Conservation (phyloP, 2,329 filamentous ascomycete species). For the Botrytis paeoniae region DNA sequence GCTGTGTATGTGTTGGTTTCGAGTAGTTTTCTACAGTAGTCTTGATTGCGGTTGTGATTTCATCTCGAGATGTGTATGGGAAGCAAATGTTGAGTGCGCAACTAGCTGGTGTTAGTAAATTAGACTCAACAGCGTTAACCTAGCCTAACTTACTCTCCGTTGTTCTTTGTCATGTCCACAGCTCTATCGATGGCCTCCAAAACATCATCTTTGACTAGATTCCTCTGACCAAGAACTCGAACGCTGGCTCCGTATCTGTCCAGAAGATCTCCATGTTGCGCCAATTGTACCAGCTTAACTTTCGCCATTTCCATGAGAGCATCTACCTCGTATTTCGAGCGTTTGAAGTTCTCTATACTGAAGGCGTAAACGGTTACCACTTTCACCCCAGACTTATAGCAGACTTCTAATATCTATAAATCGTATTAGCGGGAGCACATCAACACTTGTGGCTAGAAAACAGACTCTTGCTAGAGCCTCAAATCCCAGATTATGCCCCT, state of each 20-base stretch:
- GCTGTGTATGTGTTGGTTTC: constrained; percentile 61
- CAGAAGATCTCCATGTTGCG: constrained; percentile 88
- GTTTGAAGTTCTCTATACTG: constrained; percentile 98
- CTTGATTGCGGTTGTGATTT: constrained; percentile 87
- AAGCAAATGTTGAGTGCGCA: constrained; percentile 91
- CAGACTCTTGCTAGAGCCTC: constrained; percentile 84
- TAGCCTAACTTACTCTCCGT: constrained; percentile 61
- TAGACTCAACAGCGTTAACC: too few species aligned
- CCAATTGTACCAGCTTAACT: constrained; percentile 86
- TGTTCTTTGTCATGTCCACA: constrained; percentile 80
- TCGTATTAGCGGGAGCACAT: constrained; percentile 21
- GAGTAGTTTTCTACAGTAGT: constrained; percentile 86
- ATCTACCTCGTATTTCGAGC: constrained; percentile 93
- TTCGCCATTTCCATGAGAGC: constrained; percentile 97
- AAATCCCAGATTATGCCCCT: constrained; percentile 93
- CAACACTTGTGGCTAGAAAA: neutral
- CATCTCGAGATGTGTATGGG: constrained; percentile 92
- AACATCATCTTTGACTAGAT: constrained; percentile 82
- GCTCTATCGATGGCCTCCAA: constrained; percentile 83
- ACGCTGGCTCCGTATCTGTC: constrained; percentile 90
- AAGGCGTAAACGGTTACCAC: constrained; percentile 98
- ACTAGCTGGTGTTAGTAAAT: constrained; percentile 36
- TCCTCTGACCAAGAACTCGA: constrained; percentile 78
- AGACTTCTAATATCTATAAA: constrained; percentile 82
- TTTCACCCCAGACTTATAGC: constrained; percentile 95